Percentiles rank a stretch among this genome's conserved stretches.
These are phyloP conservation scores for Ganoderma multipileum DNA, from an alignment of 1,284 basidiomycete genomes.

Conservation along the genomic window DNA sequence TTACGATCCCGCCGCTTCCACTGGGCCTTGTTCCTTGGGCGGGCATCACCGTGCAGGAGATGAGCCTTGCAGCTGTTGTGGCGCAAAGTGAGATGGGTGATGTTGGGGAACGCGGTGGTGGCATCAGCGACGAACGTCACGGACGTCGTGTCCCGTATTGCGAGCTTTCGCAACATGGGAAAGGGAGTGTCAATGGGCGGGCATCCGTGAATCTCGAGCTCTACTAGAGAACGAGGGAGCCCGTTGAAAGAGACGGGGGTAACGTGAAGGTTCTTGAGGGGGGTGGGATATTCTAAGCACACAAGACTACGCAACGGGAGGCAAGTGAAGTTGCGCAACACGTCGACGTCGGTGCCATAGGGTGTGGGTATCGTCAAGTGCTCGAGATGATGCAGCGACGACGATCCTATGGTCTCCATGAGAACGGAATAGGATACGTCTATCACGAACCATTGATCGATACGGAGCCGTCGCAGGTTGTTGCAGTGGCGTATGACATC, in stretches of 20 bases:
- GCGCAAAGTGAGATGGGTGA: too few relatives aligned
- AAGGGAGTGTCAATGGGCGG: not conserved
- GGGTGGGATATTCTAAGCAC: not conserved
- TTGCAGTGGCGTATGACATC: not conserved
- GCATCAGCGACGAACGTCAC: too few relatives aligned
- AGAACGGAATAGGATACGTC: not conserved
- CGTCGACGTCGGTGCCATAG: not conserved
- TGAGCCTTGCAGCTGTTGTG: too few relatives aligned
- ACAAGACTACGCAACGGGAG: not conserved
- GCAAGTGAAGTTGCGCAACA: not conserved
- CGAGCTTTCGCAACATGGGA: not conserved
- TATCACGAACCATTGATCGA: slow-evolving; percentile 1
- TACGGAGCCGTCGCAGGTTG: slow-evolving; percentile 4
- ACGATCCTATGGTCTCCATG: not conserved
- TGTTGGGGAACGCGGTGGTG: too few relatives aligned
- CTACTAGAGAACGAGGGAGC: not conserved
- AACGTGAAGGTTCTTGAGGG: not conserved
- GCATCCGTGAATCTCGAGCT: not conserved
- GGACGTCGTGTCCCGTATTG: not conserved
- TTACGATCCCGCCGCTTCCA: too few relatives aligned
- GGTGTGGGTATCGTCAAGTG: not conserved
- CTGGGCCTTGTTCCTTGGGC: too few relatives aligned
- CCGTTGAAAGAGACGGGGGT: not conserved
- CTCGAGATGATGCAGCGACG: not conserved
- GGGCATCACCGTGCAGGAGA: too few relatives aligned